Percentiles rank a stretch among this genome's conserved stretches.
phyloP scores from a whole-genome alignment of 2,329 filamentous ascomycete genomes.

The Neopestalotiopsis sp. region DNA sequence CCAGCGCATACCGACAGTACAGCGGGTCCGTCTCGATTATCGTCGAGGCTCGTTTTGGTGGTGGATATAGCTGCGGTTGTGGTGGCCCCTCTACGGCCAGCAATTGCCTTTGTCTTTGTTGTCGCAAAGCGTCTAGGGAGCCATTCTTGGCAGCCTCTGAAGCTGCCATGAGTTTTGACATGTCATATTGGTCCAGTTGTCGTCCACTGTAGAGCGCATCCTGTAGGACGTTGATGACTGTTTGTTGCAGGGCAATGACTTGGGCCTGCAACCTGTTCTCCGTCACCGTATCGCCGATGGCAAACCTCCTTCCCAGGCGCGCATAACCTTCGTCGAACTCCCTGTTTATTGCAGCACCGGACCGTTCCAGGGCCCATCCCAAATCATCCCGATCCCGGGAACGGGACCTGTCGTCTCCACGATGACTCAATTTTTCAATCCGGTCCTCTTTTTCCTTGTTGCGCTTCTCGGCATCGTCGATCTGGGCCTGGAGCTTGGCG shows the following conservation, averaged over 20 bases:
- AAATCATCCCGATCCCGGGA: constrained; percentile 27
- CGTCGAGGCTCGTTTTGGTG: constrained; percentile 19
- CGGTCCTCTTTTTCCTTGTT: constrained; percentile 22
- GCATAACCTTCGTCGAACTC: constrained; percentile 40
- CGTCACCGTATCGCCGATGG: constrained; percentile 40
- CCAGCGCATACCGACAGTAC: constrained; percentile 38
- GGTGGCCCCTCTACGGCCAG: constrained; percentile 17
- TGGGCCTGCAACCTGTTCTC: constrained; percentile 42
- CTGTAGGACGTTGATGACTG: constrained; percentile 42
- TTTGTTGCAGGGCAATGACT: constrained; percentile 42
- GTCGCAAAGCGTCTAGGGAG: constrained; percentile 39
- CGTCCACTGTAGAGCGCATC: constrained; percentile 39
- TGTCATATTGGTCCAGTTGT: constrained; percentile 31
- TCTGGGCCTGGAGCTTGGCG: constrained; percentile 34
- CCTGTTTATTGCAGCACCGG: constrained; percentile 36
- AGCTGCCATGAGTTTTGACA: constrained; percentile 36
- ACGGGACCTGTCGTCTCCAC: background rate
- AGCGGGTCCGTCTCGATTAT: constrained; percentile 27
- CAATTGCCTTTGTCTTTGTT: constrained; percentile 39
- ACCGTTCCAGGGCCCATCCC: constrained; percentile 33
- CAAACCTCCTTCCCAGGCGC: constrained; percentile 38
- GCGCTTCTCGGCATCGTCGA: constrained; percentile 27
- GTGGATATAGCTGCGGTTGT: constrained; percentile 23
- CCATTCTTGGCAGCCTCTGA: constrained; percentile 39
- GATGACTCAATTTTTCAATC: constrained; percentile 12